Evolutionary conservation across 2,329 filamentous ascomycete species (phyloP).

Genomic region (Geoglossum cookeanum): DNA sequence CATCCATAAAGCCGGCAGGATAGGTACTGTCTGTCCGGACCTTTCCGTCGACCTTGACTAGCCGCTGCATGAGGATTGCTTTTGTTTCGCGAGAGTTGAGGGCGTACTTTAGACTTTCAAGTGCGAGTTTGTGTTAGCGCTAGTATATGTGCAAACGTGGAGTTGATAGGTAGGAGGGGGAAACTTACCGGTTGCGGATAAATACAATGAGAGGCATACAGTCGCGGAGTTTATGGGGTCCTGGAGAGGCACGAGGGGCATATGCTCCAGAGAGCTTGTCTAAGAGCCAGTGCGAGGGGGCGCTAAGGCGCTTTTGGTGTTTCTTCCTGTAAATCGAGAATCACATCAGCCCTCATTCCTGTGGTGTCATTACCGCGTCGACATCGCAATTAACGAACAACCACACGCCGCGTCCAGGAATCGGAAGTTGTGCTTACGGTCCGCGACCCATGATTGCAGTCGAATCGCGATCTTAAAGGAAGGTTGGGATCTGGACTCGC

Average conservation of each 20-base stretch:
- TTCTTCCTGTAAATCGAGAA: conserved; percentile 52
- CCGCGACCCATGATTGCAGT: conserved; percentile 40
- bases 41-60: conserved; percentile 99
- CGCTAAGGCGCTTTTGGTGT: conserved; percentile 99
- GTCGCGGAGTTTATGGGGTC: conserved; percentile 99
- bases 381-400: too few relatives aligned
- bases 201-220: conserved; percentile 98
- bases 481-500: not conserved
- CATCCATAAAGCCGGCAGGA: conserved; percentile 98
- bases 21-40: conserved; percentile 97
- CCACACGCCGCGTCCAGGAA: not conserved
- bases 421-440: conserved; percentile 30
- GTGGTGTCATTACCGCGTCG: too few relatives aligned
- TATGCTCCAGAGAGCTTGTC: conserved; percentile 96
- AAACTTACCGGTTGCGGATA: conserved; percentile 50
- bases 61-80: conserved; percentile 97
- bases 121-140: conserved; percentile 5
- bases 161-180: not conserved
- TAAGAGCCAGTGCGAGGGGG: conserved; percentile 98
- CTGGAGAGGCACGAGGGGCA: conserved; percentile 48
- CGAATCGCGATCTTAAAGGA: conserved; percentile 3
- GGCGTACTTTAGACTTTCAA: conserved; percentile 91
- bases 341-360: not conserved
- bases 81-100: conserved; percentile 97
- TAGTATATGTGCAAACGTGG: not conserved